Evolutionary conservation across 345 rosid genomes (phyloP).

Genomic region (Eucalyptus sp.): DNA sequence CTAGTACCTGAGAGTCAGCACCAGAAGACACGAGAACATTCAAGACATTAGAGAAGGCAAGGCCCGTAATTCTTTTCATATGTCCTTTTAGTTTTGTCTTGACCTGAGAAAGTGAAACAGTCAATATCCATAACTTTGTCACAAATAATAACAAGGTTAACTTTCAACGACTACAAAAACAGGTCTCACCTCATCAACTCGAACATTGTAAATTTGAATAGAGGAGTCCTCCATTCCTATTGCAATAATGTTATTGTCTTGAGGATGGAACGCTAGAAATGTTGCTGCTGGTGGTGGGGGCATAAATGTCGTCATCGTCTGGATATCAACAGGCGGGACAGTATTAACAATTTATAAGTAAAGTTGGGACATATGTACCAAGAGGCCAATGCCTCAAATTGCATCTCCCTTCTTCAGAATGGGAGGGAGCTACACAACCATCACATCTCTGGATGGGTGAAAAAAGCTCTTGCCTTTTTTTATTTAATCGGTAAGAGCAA

Average conservation of each 20-base stretch:
- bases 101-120: not conserved
- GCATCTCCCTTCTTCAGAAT: not conserved
- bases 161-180: not conserved
- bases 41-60: conserved; percentile 61
- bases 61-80: conserved; percentile 82
- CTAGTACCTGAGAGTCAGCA: conserved; percentile 64
- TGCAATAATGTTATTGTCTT: conserved; percentile 83
- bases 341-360: not conserved
- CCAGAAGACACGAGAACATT: conserved; percentile 86
- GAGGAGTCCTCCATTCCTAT: conserved; percentile 89
- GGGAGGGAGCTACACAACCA: not conserved
- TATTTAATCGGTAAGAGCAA: not conserved
- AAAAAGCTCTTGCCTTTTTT: not conserved
- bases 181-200: conserved; percentile 59
- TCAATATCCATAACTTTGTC: not conserved
- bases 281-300: conserved; percentile 89
- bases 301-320: conserved; percentile 93
- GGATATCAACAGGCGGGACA: not conserved
- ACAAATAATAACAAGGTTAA: not conserved
- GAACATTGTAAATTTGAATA: conserved; percentile 73
- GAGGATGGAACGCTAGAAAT: conserved; percentile 86
- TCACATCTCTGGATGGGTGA: not conserved
- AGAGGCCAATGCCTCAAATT: not conserved
- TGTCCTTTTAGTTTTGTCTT: conserved; percentile 55
- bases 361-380: not conserved